Evolutionary conservation across 2,329 filamentous ascomycete species (phyloP).

Genomic region (Madurella mycetomatis): DNA sequence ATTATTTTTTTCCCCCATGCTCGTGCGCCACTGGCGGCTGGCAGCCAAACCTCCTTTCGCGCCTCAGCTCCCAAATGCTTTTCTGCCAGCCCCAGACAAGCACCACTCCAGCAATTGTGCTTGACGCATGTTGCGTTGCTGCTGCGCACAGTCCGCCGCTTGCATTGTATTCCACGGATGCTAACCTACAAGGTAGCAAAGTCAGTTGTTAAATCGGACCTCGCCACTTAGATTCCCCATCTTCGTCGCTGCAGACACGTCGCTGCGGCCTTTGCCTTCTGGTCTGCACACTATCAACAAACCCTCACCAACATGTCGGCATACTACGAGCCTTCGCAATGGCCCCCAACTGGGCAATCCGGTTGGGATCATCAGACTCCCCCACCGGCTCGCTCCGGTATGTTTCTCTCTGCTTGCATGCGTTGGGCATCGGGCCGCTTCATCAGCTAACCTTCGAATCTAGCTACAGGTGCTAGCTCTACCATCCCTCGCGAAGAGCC

Average conservation of each 20-base stretch:
- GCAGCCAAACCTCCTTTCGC: slow-evolving; percentile 18
- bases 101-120: slow-evolving; percentile 7
- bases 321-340: slow-evolving; percentile 29
- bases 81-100: not conserved
- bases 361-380: slow-evolving; percentile 30
- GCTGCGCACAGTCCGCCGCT: slow-evolving; percentile 6
- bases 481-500: slow-evolving; percentile 33
- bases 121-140: slow-evolving; percentile 12
- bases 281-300: slow-evolving; percentile 12
- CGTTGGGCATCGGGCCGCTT: not conserved
- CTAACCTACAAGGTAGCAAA: slow-evolving; percentile 11
- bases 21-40: slow-evolving; percentile 17
- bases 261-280: slow-evolving; percentile 20
- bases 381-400: slow-evolving; percentile 28
- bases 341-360: slow-evolving; percentile 24
- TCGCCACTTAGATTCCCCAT: slow-evolving; percentile 3
- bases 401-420: slow-evolving; percentile 5
- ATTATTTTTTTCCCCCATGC: slow-evolving; percentile 14
- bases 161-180: slow-evolving; percentile 12
- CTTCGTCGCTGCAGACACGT: slow-evolving; percentile 7
- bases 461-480: slow-evolving; percentile 32
- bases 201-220: slow-evolving; percentile 17
- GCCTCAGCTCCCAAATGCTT: slow-evolving; percentile 12
- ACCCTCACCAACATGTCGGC: slow-evolving; percentile 24
- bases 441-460: slow-evolving; percentile 11